Percentiles rank a stretch among this genome's conserved stretches.
Conservation (phyloP, 169 alveolate species). For the Besnoitia besnoiti region DNA sequence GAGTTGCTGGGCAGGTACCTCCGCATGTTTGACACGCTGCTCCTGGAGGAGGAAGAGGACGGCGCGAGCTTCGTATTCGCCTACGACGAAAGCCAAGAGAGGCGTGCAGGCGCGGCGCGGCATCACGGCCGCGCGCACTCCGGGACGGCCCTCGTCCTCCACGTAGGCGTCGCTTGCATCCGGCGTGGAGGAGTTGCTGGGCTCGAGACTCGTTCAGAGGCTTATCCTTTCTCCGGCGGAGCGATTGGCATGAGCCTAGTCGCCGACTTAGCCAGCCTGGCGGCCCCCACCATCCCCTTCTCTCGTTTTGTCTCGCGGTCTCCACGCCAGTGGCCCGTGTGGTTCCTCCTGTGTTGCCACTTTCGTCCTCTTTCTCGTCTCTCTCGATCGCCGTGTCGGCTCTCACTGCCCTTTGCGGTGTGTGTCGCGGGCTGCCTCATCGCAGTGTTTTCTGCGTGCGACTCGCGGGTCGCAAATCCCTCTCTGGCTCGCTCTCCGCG, state of each 20-base stretch:
- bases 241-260: too few species aligned
- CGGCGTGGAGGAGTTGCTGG: too few species aligned
- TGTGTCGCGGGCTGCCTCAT: neutral
- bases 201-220: too few species aligned
- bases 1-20: slow-evolving; percentile 6
- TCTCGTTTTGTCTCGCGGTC: neutral
- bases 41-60: slow-evolving; percentile 29
- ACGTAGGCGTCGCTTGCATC: neutral
- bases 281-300: too few species aligned
- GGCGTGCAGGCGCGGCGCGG: neutral
- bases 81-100: neutral
- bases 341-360: neutral
- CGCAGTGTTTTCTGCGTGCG: neutral
- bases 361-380: neutral
- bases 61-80: neutral
- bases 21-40: slow-evolving; percentile 34
- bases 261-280: too few species aligned
- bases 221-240: too few species aligned
- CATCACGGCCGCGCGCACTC: neutral
- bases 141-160: neutral
- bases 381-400: neutral
- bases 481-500: neutral
- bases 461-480: neutral
- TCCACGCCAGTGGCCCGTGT: neutral
- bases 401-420: neutral